These are phyloP conservation scores for Jamesozyma hellenica DNA, from an alignment of 805 yeast genomes.

Conservation along the genomic window DNA sequence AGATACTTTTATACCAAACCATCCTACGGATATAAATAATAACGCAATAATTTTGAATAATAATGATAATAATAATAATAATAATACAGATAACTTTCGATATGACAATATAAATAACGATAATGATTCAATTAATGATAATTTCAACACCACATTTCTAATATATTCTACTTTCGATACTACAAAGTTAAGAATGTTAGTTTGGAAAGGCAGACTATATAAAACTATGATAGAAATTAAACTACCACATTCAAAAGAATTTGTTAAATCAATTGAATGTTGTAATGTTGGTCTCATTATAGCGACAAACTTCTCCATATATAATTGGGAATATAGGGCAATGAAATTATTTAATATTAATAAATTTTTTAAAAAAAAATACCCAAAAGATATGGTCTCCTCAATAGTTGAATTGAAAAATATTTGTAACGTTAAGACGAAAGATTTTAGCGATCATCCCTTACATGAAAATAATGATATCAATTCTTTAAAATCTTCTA, in stretches of 20 bases:
- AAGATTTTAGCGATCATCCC: not conserved
- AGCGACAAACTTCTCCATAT: conserved; percentile 16
- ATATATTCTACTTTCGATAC: conserved; percentile 12
- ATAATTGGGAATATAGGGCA: conserved; percentile 17
- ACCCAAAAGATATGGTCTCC: conserved; percentile 14
- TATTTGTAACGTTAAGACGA: not conserved
- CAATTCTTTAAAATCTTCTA: conserved; percentile 5
- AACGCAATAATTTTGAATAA: not conserved
- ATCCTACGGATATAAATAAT: no score
- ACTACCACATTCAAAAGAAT: conserved; percentile 14
- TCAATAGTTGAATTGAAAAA: conserved; percentile 12
- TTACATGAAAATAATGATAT: not conserved
- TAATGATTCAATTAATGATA: conserved; percentile 2
- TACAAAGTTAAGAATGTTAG: conserved; percentile 17
- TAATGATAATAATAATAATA: conserved; percentile 1
- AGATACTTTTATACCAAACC: conserved; percentile 4
- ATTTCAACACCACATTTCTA: conserved; percentile 12
- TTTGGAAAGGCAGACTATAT: conserved; percentile 25
- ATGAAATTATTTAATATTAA: conserved; percentile 12
- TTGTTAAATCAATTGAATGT: conserved; percentile 13
- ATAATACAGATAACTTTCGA: no score
- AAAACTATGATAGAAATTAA: conserved; percentile 17
- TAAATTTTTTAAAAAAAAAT: conserved; percentile 13
- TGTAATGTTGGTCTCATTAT: conserved; percentile 13
- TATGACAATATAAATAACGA: not conserved